Conservation (phyloP, 495 filamentous ascomycete genomes). For the Xylaria telfairii region DNA sequence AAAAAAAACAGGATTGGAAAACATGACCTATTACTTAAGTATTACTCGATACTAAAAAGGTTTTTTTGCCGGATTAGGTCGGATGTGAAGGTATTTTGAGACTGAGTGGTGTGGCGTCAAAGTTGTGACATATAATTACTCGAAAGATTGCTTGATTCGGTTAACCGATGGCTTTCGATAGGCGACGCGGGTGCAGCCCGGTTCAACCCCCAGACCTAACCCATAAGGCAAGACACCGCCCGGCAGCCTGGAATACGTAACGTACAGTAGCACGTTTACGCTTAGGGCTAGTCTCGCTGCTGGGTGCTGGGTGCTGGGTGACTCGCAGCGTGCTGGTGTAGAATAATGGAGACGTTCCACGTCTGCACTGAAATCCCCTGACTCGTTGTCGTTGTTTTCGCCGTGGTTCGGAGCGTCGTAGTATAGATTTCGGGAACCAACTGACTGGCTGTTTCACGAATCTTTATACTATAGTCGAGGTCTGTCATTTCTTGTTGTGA, state of each 20-base stretch:
- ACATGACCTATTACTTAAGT: conserved; percentile 17
- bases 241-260: neutral
- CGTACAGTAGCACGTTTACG: neutral
- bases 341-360: neutral
- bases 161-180: conserved; percentile 22
- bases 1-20: neutral
- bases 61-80: conserved; percentile 21
- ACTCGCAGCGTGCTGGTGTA: too few relatives aligned
- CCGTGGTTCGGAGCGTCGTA: neutral
- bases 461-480: neutral
- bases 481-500: neutral
- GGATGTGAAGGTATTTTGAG: conserved; percentile 23
- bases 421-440: neutral
- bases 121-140: conserved; percentile 24
- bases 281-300: neutral
- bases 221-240: neutral
- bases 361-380: neutral
- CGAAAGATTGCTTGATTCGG: conserved; percentile 27
- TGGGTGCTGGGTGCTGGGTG: too few relatives aligned
- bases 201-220: neutral
- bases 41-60: conserved; percentile 21
- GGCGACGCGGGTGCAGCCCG: neutral
- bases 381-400: neutral
- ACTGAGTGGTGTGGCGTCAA: neutral
- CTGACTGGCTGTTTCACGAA: neutral